phyloP scores from a whole-genome alignment of 2,329 filamentous ascomycete genomes.

The Aspergillus arachidicola region DNA sequence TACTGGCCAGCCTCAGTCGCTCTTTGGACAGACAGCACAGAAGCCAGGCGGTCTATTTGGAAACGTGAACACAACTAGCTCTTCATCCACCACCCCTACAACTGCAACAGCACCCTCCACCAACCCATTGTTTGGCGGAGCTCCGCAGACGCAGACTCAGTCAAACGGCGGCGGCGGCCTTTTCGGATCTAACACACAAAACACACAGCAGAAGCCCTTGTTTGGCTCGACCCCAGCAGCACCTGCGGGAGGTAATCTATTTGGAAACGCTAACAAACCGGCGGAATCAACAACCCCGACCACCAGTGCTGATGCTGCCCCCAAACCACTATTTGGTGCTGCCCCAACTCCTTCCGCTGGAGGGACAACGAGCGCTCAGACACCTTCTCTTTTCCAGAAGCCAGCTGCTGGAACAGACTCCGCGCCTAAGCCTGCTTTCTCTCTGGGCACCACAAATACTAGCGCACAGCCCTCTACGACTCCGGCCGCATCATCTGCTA shows the following conservation, averaged over 20 bases:
- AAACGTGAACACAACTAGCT: conserved; percentile 27
- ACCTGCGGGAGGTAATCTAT: conserved; percentile 13
- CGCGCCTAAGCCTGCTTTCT: conserved; percentile 31
- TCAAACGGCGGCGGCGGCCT: conserved; percentile 30
- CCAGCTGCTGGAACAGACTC: conserved; percentile 29
- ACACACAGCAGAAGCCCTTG: conserved; percentile 30
- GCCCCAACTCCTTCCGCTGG: conserved; percentile 19
- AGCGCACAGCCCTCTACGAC: conserved; percentile 26
- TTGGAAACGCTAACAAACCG: conserved; percentile 30
- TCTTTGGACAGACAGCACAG: conserved; percentile 30
- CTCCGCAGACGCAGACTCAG: conserved; percentile 23
- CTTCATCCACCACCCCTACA: conserved; percentile 29
- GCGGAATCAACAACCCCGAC: conserved; percentile 31
- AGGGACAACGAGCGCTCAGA: conserved; percentile 21
- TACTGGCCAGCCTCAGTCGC: conserved; percentile 30
- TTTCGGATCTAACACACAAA: conserved; percentile 30
- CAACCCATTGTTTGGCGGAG: conserved; percentile 23
- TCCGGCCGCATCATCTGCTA: conserved; percentile 31
- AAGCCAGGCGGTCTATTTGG: conserved; percentile 34
- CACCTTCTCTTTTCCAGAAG: conserved; percentile 33
- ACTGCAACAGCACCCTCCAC: conserved; percentile 24
- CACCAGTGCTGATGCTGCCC: conserved; percentile 24
- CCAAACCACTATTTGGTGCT: conserved; percentile 34
- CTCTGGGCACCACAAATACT: conserved; percentile 23
- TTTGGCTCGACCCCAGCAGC: conserved; percentile 29